Evolutionary conservation across 2,329 filamentous ascomycete species (phyloP), one percentile per base, ranked within the genome.

Genomic region (Fusarium sp.): DNA sequence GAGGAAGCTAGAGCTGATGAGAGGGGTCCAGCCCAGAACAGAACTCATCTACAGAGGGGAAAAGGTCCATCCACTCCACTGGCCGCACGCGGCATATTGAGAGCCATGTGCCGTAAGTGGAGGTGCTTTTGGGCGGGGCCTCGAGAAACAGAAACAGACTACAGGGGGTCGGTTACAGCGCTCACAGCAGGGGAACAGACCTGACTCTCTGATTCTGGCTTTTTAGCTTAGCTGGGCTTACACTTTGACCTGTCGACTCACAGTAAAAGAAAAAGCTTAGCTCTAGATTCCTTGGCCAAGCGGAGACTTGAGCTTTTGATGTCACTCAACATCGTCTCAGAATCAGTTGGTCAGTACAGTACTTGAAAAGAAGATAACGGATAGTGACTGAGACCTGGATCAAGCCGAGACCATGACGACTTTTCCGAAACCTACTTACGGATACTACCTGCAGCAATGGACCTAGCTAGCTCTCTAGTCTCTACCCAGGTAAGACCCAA

Each of bases 71-170:
- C 24, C 24, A 53, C 34, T 38, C 34, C 34, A 38, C 34, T 38
- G 57, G 49, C 60, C 54, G 67, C 67, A 71, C 67, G 49, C 67
- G 63, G 67, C 65, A 71, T 71, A 60, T 25, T 53, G 49, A 27
- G 49, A 20, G 49, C 49, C 34, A 53, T 53, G 67, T 58, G 54
- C 62, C 55, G 58, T 48, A 62, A 65, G 64, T 58, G 53, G 57
- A 70, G 53, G 58, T 46, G 46, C 32, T 27, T 47, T 53, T n/a
- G 27, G 41, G 67, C 52, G 67, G 67, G 60, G 58, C 47, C 34
- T 48, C 22, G 25, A 48, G 24, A 53, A 53, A 53, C 49, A 53
- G 49, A 53, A 53, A 53, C 34, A 53, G 49, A 20, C 49, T 43
- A 27, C 32, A 41, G 18, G 49, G 49, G 34, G 34, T 34, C 34